These are phyloP conservation scores for Pleurostoma richardsiae DNA, from an alignment of 2,329 filamentous ascomycete genomes.

Conservation along the genomic window DNA sequence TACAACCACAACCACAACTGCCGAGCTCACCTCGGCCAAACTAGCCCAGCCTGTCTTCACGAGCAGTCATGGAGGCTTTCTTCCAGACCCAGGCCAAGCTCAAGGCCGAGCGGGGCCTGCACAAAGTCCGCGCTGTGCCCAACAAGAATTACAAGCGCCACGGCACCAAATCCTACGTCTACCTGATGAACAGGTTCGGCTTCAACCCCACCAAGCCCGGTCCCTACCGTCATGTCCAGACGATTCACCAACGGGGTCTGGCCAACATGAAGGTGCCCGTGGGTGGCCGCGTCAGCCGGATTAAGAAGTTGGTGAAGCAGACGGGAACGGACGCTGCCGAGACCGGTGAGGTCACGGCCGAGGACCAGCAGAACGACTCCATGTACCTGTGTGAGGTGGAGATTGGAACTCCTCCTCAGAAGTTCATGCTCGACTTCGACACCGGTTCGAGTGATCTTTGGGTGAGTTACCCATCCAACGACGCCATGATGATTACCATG, in stretches of 20 bases:
- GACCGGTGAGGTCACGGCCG: slow-evolving; percentile 46
- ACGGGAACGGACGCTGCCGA: slow-evolving; percentile 23
- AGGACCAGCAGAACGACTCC: slow-evolving; percentile 64
- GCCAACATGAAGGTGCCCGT: slow-evolving; percentile 36
- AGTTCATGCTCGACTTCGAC: slow-evolving; percentile 60
- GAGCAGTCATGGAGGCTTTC: slow-evolving; percentile 25
- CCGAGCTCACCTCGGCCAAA: neutral
- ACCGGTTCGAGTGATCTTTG: slow-evolving; percentile 67
- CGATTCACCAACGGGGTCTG: slow-evolving; percentile 41
- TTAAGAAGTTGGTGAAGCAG: slow-evolving; percentile 44
- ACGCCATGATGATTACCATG: too few species aligned
- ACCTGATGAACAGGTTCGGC: slow-evolving; percentile 55
- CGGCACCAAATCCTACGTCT: slow-evolving; percentile 60
- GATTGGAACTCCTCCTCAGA: slow-evolving; percentile 63
- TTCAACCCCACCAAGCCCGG: slow-evolving; percentile 59
- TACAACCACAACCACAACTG: neutral
- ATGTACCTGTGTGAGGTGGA: slow-evolving; percentile 59
- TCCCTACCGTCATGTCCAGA: slow-evolving; percentile 50
- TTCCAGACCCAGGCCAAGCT: slow-evolving; percentile 27
- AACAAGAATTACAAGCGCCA: slow-evolving; percentile 56
- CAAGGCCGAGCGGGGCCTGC: slow-evolving; percentile 26
- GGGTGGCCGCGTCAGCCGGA: slow-evolving; percentile 41
- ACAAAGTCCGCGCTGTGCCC: slow-evolving; percentile 43
- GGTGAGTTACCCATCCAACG: slow-evolving; percentile 32
- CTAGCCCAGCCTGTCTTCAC: neutral